Percentiles rank a stretch among this genome's conserved stretches.
Conservation (phyloP, 1,284 basidiomycete species). For the Apiotrichum porosum region DNA sequence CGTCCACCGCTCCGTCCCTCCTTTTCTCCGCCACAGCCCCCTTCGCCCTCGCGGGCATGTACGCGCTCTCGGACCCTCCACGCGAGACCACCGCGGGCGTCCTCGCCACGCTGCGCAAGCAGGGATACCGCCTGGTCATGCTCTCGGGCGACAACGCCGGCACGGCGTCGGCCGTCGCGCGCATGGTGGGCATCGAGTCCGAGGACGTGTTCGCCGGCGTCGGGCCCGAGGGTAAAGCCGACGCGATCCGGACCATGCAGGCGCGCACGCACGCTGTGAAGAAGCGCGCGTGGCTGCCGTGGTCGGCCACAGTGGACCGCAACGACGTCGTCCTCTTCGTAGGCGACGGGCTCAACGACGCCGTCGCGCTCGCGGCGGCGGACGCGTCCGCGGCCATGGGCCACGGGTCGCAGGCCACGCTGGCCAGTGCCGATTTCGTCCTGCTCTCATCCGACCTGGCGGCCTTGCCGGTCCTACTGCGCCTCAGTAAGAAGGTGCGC, state of each 20-base stretch:
- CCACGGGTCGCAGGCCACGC: slow-evolving; percentile 93
- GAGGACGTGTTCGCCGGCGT: slow-evolving; percentile 80
- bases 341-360: slow-evolving; percentile 98
- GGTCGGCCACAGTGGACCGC: slow-evolving; percentile 61
- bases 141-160: slow-evolving; percentile 81
- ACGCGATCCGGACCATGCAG: slow-evolving; percentile 10
- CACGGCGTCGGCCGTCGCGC: slow-evolving; percentile 79
- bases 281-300: slow-evolving; percentile 52
- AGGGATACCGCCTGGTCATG: slow-evolving; percentile 86
- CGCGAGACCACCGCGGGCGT: slow-evolving; percentile 76
- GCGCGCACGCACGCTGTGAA: not conserved
- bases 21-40: not conserved
- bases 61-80: slow-evolving; percentile 77
- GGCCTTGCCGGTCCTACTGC: slow-evolving; percentile 89
- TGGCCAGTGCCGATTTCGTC: slow-evolving; percentile 96
- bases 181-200: slow-evolving; percentile 72
- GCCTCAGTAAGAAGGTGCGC: slow-evolving; percentile 86
- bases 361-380: slow-evolving; percentile 89
- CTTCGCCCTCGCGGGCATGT: slow-evolving; percentile 15
- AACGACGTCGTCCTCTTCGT: slow-evolving; percentile 84
- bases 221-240: slow-evolving; percentile 87
- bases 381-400: slow-evolving; percentile 93
- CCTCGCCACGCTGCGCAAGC: slow-evolving; percentile 65
- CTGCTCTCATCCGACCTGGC: slow-evolving; percentile 93
- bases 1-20: slow-evolving; percentile 24